These are phyloP conservation scores for Aureobasidium sp. DNA, from an alignment of 2,329 filamentous ascomycete genomes.

Conservation along the genomic window DNA sequence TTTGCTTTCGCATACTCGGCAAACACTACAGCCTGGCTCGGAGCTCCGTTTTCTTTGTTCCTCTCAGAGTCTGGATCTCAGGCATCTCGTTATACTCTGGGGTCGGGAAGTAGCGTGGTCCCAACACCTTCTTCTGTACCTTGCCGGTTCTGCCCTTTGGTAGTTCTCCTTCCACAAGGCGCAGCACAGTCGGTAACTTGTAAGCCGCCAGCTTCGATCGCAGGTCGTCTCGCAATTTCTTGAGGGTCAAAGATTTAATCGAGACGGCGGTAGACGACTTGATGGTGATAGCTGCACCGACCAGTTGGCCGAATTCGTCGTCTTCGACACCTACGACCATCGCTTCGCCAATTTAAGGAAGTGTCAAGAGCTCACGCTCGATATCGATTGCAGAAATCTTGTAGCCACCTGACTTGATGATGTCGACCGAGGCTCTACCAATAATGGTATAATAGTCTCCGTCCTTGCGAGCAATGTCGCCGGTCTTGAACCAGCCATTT, in stretches of 20 bases:
- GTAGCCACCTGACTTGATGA: constrained; percentile 50
- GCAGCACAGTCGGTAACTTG: constrained; percentile 42
- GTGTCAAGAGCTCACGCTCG: constrained; percentile 43
- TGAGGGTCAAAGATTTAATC: constrained; percentile 28
- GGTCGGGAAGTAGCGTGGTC: no score
- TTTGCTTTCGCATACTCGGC: not conserved
- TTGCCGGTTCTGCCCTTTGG: constrained; percentile 44
- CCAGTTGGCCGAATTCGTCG: constrained; percentile 47
- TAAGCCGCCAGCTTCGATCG: constrained; percentile 38
- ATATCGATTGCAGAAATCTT: constrained; percentile 49
- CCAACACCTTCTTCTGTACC: constrained; percentile 38
- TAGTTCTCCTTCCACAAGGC: constrained; percentile 37
- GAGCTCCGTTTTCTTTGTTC: not conserved
- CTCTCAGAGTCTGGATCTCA: not conserved
- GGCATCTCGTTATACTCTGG: no score
- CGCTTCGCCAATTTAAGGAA: constrained; percentile 43
- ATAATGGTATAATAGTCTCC: constrained; percentile 45
- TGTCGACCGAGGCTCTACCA: constrained; percentile 44
- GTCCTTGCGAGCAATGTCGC: constrained; percentile 21
- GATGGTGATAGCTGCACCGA: constrained; percentile 44
- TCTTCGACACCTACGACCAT: constrained; percentile 47
- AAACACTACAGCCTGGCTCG: not conserved
- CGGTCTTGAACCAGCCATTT: not conserved
- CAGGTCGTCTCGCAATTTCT: constrained; percentile 36
- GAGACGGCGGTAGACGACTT: constrained; percentile 18